Evolutionary conservation across 2,329 filamentous ascomycete genomes (phyloP).

Genomic region (Xylariaceae sp.): DNA sequence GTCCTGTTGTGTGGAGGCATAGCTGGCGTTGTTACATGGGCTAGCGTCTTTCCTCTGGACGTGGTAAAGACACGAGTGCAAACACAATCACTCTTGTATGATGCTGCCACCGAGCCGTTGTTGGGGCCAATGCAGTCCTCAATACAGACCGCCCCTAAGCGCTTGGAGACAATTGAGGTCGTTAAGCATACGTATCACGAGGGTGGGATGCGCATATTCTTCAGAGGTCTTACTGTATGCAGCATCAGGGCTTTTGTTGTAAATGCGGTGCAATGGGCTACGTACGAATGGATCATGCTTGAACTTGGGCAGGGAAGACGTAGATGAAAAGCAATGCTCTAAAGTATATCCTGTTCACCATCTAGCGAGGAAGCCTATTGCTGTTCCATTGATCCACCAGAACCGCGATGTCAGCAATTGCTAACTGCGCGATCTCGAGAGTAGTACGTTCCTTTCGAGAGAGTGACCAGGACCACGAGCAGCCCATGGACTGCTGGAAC

Average conservation of each 20-base stretch:
- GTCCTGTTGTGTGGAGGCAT: conserved; percentile 80
- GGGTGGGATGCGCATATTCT: conserved; percentile 62
- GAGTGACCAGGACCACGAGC: no score
- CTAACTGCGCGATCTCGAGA: no score
- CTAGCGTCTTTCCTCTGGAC: conserved; percentile 84
- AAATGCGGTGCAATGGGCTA: conserved; percentile 88
- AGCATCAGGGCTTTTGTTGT: conserved; percentile 85
- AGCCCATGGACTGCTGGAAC: no score
- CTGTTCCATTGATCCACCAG: no score
- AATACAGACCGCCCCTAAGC: conserved; percentile 1
- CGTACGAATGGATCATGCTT: conserved; percentile 84
- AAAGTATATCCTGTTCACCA: no score
- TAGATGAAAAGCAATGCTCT: no score
- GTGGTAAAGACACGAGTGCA: conserved; percentile 93
- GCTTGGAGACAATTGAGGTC: conserved; percentile 53
- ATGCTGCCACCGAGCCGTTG: conserved; percentile 6
- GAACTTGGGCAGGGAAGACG: conserved; percentile 39
- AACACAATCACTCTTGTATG: conserved; percentile 47
- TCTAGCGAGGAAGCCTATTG: no score
- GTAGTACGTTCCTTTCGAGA: no score
- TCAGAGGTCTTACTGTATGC: conserved; percentile 73
- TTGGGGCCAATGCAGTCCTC: not conserved
- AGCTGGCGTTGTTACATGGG: conserved; percentile 85
- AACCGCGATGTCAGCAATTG: no score
- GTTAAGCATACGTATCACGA: conserved; percentile 61